Evolutionary conservation across 2,329 filamentous ascomycete species (phyloP).

Genomic region (Aureobasidium lini): DNA sequence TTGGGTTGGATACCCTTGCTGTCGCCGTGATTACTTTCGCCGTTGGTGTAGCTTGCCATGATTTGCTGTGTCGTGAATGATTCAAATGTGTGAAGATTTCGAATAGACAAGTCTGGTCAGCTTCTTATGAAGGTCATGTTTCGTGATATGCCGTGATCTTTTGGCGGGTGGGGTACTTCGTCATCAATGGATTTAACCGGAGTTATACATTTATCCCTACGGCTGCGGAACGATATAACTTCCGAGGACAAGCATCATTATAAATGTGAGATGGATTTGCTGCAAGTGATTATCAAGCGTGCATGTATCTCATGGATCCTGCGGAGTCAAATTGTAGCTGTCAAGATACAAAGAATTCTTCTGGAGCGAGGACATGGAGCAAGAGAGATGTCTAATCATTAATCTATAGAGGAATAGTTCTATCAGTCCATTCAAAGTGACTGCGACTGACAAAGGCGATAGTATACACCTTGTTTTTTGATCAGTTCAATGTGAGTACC

Average conservation of each 20-base stretch:
- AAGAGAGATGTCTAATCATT: neutral
- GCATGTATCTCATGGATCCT: no score
- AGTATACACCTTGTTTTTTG: slow-evolving; percentile 23
- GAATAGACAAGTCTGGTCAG: neutral
- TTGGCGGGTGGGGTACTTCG: neutral
- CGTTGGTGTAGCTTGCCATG: slow-evolving; percentile 15
- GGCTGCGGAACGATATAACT: neutral
- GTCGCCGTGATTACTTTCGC: slow-evolving; percentile 21
- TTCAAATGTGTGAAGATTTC: neutral
- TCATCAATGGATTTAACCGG: slow-evolving; percentile 9
- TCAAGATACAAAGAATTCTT: no score
- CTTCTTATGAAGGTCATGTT: neutral
- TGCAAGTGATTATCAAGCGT: no score
- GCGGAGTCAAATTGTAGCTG: no score
- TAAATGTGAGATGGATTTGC: no score
- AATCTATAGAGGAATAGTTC: neutral
- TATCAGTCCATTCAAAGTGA: neutral
- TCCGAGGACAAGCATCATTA: neutral
- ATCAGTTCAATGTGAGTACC: slow-evolving; percentile 44
- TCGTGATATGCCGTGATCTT: slow-evolving; percentile 2
- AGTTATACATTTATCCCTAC: neutral
- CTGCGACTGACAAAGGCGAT: neutral
- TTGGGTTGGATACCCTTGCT: slow-evolving; percentile 30
- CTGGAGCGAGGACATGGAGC: no score
- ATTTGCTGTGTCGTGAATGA: neutral